Conservation (phyloP, 371 early-diverging fungal species). For the Apophysomyces elegans region DNA sequence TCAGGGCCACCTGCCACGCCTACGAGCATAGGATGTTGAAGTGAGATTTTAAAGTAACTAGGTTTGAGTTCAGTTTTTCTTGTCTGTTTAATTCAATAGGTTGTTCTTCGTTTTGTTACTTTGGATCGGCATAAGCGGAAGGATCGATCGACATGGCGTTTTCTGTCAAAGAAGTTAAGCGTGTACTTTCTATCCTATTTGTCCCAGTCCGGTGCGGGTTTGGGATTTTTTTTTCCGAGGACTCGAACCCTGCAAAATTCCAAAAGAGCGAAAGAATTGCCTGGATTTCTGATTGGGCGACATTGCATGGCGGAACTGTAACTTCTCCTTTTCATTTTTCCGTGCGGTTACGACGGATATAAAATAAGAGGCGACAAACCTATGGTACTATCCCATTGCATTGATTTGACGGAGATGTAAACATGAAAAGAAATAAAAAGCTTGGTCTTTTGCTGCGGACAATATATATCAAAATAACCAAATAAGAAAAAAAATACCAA, state of each 20-base stretch:
- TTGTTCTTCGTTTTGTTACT: constrained; percentile 20
- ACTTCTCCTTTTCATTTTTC: constrained; percentile 9
- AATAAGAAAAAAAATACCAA: neutral
- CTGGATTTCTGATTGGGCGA: neutral
- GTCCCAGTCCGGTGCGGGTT: too few relatives aligned
- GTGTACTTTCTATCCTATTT: too few relatives aligned
- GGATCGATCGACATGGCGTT: constrained; percentile 50
- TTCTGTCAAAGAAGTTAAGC: neutral
- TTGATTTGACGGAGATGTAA: neutral
- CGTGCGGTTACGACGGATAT: neutral
- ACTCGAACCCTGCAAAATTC: neutral
- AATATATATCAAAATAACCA: neutral
- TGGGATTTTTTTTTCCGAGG: constrained; percentile 3
- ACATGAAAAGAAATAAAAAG: neutral
- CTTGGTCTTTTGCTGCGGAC: neutral
- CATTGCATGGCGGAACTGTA: neutral
- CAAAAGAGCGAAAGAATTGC: neutral
- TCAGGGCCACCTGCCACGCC: constrained; percentile 50
- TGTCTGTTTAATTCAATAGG: neutral
- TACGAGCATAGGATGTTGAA: constrained; percentile 49
- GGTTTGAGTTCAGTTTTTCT: neutral
- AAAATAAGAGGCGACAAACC: neutral
- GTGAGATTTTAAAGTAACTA: constrained; percentile 49
- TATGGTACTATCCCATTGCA: neutral
- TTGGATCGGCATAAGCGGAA: constrained; percentile 44